Evolutionary conservation across 495 filamentous ascomycete species (phyloP).

Genomic region (Neurospora intermedia): DNA sequence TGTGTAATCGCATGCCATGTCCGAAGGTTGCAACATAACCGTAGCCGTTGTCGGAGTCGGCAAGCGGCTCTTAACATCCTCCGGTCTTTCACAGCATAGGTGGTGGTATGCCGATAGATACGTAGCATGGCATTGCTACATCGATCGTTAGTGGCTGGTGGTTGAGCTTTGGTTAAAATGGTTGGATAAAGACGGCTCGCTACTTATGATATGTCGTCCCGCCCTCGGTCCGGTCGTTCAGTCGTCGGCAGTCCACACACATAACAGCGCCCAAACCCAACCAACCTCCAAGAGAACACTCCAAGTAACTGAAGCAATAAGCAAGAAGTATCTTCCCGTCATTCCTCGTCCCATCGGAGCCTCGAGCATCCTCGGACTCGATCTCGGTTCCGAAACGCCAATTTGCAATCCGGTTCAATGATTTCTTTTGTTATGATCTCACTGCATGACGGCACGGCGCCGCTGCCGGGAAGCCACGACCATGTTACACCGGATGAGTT

Average conservation of each 20-base stretch:
- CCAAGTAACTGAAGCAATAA: not conserved
- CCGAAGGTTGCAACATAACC: not conserved
- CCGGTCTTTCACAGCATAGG: not conserved
- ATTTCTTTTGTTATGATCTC: not conserved
- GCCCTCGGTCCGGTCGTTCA: not conserved
- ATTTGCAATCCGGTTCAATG: not conserved
- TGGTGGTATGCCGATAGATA: not conserved
- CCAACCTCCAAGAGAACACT: not conserved
- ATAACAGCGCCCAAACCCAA: not conserved
- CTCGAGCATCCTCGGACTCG: not conserved
- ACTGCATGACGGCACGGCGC: not conserved
- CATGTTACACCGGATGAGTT: not conserved
- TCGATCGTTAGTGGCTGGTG: not conserved
- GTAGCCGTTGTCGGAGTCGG: not conserved
- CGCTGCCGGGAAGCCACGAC: not conserved
- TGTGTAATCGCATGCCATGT: not conserved
- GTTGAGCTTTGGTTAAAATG: not conserved
- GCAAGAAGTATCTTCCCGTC: not conserved
- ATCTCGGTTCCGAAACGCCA: not conserved
- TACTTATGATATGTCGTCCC: not conserved
- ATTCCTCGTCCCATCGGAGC: not conserved
- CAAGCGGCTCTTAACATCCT: not conserved
- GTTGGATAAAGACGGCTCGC: not conserved
- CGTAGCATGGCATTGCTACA: not conserved
- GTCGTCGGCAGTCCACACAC: not conserved